Base-by-base conservation (phyloP, 2,329 filamentous ascomycete genomes). In the Madurella mycetomatis region DNA sequence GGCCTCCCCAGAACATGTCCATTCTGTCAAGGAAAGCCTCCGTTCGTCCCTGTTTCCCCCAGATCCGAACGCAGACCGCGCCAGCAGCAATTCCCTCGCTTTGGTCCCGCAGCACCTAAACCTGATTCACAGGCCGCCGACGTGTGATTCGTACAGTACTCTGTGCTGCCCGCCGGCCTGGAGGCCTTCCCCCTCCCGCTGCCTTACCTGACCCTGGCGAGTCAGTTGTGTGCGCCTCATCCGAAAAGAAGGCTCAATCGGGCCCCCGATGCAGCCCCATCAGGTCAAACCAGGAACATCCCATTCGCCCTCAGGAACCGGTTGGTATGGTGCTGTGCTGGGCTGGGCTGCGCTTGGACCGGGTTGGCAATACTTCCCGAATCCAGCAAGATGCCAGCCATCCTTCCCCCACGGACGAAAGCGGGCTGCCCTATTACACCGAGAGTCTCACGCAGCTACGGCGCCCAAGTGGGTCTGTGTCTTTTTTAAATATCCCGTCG, bases 401-500 rank as follows among this genome's bases (percentile, higher is more conserved):
- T 11, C 16, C 17, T 19, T 25, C 18, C 15, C 41, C 16, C 46
- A 31, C 41, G 25, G 16, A 34, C 43, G 19, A 39, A 46, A 41
- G 31, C 16, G 15, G 16, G 17, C 34, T 48, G 46, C 46, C 19
- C 34, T 41, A 48, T 47, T 49, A 39, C 49, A 44, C 45, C 49
- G 45, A 49, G 34, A 39, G 48, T 48, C 48, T 52, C 49, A 49
- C 45, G 39, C 41, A 40, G 25, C 41, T 56, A 17, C 39, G 43
- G 42, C 39, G 32, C 45, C 51, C 54, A 55, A 52, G 57, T 56
- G 57, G 54, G 57, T 47, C 54, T 37, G 2, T 37, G 17, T 54
- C 45, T 54, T 54, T 55, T 51, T 54, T 43, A 59, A 54, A 57
- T 59, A 52, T 53, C 54, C 47, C 32, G 51, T 47, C 53, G 56